Evolutionary conservation across 2,329 filamentous ascomycete species (phyloP), one percentile per base, ranked within the genome.

Genomic region (Zymoseptoria brevis): DNA sequence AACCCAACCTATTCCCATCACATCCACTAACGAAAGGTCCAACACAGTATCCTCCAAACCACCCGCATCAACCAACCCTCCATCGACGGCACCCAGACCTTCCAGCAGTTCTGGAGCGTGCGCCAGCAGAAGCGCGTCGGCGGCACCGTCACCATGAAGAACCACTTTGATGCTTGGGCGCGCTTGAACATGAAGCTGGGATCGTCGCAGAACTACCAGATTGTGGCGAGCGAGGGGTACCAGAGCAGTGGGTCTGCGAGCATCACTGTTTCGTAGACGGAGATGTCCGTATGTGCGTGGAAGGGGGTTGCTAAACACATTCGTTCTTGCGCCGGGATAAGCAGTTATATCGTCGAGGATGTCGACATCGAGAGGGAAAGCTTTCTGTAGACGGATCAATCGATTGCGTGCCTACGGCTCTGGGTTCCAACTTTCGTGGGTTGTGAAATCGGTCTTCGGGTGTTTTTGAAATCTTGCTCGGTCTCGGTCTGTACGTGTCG

Each of bases 21-120:
- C 11, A 16, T 16, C 6, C 35, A 3, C 35, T 41, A 41, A 41
- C 35, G 35, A 1, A 41, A n/a, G n/a, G n/a, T n/a, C n/a, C n/a
- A n/a, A 41, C 9, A 3, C 35, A 45, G 35, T 56, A 76, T 83
- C 52, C 81, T 77, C 68, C 72, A 73, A 53, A 77, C 73, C 53
- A 79, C 76, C 0, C 75, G 72, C 8, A 66, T 66, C 50, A 74
- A 78, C 56, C 67, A 71, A 41, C 74, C 76, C 4, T 76, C 74
- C 0, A 76, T 78, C 48, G 55, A 64, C 1, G 75, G 75, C 6
- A 75, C 73, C 8, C 62, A 67, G 1, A 78, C 75, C 5, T 78
- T 77, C 61, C 67, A 69, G 22, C 76, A 78, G 66, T 78, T 74
- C 63, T 76, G 72, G 71, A 76, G 74, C 16, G 70, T 78, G 35